Conservation (phyloP, 129 eudicot genomes). For the Erigeron canadensis region DNA sequence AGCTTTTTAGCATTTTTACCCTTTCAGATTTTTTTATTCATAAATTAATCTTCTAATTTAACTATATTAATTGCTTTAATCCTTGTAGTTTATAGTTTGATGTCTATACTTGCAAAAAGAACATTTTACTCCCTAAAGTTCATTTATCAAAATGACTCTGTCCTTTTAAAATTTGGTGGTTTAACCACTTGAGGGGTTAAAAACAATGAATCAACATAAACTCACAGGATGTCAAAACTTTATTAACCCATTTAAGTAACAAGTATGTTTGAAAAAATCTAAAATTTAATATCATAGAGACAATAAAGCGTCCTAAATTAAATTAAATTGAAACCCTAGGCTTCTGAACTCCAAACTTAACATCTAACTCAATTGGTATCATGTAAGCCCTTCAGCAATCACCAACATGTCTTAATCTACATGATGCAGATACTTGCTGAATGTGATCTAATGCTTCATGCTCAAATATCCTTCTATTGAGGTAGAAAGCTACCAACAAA, state of each 20-base stretch:
- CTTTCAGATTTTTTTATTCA: no score
- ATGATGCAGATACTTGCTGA: neutral
- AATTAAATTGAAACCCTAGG: constrained; percentile 1
- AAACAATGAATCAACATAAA: no score
- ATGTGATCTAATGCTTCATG: constrained; percentile 7
- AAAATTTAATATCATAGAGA: constrained; percentile 6
- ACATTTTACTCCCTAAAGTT: no score
- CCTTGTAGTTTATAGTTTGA: no score
- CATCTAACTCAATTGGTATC: constrained; percentile 6
- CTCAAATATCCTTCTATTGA: constrained; percentile 7
- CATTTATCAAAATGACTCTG: no score
- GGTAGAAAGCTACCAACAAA: constrained; percentile 3
- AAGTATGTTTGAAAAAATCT: constrained; percentile 7
- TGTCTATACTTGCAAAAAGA: no score
- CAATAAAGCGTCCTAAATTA: neutral
- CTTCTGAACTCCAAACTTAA: constrained; percentile 1
- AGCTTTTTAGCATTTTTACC: no score
- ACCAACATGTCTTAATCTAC: neutral
- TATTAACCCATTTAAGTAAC: neutral
- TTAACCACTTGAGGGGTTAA: no score
- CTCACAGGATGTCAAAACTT: no score
- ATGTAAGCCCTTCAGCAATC: constrained; percentile 13
- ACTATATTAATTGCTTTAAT: no score
- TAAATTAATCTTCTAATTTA: no score
- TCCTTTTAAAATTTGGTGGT: no score